These are phyloP conservation scores for Suhomyces panamericanus DNA, from an alignment of 1,139 yeast species.

Conservation along the genomic window DNA sequence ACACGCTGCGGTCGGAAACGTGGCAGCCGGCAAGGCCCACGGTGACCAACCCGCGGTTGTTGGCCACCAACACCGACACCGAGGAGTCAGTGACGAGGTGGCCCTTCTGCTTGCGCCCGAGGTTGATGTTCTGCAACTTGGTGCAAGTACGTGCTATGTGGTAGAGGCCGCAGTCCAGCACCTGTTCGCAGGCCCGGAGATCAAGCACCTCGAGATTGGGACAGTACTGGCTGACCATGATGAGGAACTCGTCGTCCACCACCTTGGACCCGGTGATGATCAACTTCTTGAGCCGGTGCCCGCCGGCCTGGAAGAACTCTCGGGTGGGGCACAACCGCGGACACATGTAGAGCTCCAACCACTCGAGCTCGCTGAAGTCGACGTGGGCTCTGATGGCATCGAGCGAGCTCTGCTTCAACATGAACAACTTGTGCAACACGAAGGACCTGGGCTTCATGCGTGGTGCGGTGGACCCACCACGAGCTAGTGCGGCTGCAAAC, in stretches of 20 bases:
- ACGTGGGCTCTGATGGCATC: slow-evolving; percentile 27
- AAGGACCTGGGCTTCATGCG: slow-evolving; percentile 30
- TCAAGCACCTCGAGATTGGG: slow-evolving; percentile 68
- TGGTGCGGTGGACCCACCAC: slow-evolving; percentile 4
- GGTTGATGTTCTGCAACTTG: slow-evolving; percentile 57
- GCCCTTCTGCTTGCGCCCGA: slow-evolving; percentile 78
- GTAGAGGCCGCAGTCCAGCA: slow-evolving; percentile 74
- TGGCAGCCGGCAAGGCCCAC: slow-evolving; percentile 89
- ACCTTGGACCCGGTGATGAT: slow-evolving; percentile 74
- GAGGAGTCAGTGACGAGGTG: slow-evolving; percentile 71
- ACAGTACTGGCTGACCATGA: slow-evolving; percentile 52
- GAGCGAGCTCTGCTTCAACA: slow-evolving; percentile 30
- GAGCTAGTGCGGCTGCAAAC: slow-evolving; percentile 29
- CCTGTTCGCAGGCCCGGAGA: slow-evolving; percentile 78
- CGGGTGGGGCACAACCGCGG: slow-evolving; percentile 63
- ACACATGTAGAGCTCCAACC: slow-evolving; percentile 84
- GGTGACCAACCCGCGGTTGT: slow-evolving; percentile 58
- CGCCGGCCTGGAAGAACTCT: slow-evolving; percentile 38
- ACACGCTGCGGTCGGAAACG: slow-evolving; percentile 70
- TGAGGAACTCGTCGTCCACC: slow-evolving; percentile 61
- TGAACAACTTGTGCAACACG: slow-evolving; percentile 40
- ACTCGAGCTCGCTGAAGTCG: slow-evolving; percentile 50
- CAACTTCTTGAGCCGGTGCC: slow-evolving; percentile 49
- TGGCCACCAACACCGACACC: slow-evolving; percentile 55
- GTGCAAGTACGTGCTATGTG: slow-evolving; percentile 62